These are phyloP conservation scores for Rubia tinctorum DNA, from an alignment of 305 asterid species.

Conservation along the genomic window DNA sequence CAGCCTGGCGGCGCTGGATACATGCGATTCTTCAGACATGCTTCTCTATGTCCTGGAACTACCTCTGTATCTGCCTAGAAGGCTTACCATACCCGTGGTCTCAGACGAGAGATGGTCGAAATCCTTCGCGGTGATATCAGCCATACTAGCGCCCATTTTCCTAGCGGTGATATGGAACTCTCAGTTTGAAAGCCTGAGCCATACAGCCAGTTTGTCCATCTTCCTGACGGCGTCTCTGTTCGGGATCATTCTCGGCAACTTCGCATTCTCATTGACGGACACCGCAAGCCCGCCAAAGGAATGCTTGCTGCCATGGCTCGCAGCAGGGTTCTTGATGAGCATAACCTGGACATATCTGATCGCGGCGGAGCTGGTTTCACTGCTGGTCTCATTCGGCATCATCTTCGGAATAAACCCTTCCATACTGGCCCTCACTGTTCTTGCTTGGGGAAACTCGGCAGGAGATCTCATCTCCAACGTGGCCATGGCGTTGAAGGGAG, in stretches of 20 bases:
- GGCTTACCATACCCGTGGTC: constrained; percentile 60
- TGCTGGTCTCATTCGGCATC: constrained; percentile 49
- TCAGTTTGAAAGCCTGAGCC: constrained; percentile 16
- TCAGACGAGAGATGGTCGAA: constrained; percentile 70
- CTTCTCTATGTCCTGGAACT: constrained; percentile 36
- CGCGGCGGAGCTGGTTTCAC: constrained; percentile 61
- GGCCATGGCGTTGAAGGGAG: constrained; percentile 49
- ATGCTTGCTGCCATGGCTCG: constrained; percentile 51
- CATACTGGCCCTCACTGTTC: constrained; percentile 66
- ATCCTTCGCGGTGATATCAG: constrained; percentile 45
- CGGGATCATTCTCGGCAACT: constrained; percentile 45
- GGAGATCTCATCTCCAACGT: constrained; percentile 71
- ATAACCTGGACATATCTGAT: constrained; percentile 65
- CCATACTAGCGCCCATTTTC: constrained; percentile 50
- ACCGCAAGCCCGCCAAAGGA: constrained; percentile 52
- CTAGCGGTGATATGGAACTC: constrained; percentile 34
- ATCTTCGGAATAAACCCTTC: constrained; percentile 64
- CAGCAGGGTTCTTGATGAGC: constrained; percentile 72
- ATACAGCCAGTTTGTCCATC: constrained; percentile 18
- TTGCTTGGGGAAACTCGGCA: constrained; percentile 84
- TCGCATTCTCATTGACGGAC: constrained; percentile 34
- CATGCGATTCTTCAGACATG: constrained; percentile 8
- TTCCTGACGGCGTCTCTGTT: constrained; percentile 19
- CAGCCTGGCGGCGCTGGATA: not conserved
- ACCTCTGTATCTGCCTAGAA: constrained; percentile 66